phyloP scores from a whole-genome alignment of 228 moss, liverwort and hornwort genomes.

The Sphagnum magellanicum region DNA sequence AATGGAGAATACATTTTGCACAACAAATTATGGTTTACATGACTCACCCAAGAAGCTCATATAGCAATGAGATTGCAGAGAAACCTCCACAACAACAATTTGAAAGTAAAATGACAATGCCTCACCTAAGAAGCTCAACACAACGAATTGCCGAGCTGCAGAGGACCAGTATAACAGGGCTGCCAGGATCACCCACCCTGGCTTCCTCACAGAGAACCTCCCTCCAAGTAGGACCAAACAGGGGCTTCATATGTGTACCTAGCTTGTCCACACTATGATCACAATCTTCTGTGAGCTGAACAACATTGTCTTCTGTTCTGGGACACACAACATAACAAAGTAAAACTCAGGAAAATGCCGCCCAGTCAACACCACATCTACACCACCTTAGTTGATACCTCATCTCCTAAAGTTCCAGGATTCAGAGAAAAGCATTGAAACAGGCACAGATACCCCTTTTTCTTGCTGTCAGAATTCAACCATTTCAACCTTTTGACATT shows the following conservation, averaged over 20 bases:
- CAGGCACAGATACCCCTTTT: background rate
- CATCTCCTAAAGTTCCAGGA: background rate
- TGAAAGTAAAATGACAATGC: too few species aligned
- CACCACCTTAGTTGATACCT: background rate
- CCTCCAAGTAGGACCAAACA: conserved; percentile 61
- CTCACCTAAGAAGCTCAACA: conserved; percentile 82
- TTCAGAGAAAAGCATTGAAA: too few species aligned
- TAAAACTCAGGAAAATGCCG: background rate
- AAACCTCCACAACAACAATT: too few species aligned
- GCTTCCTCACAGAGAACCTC: conserved; percentile 46
- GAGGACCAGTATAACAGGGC: conserved; percentile 65
- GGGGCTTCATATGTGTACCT: conserved; percentile 47
- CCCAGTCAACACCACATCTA: background rate
- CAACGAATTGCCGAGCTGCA: conserved; percentile 81
- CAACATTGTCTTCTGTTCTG: conserved; percentile 49
- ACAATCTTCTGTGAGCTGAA: conserved; percentile 47
- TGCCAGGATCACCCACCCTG: conserved; percentile 36
- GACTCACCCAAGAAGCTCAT: too few species aligned
- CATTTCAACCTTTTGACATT: background rate
- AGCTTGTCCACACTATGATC: conserved; percentile 64
- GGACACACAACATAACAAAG: background rate
- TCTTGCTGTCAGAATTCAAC: background rate
- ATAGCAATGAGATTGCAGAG: too few species aligned
- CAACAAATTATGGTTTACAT: too few species aligned
- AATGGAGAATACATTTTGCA: too few species aligned